These are phyloP conservation scores for Rubus parviflorus DNA, from an alignment of 306 rosid species.

Conservation along the genomic window DNA sequence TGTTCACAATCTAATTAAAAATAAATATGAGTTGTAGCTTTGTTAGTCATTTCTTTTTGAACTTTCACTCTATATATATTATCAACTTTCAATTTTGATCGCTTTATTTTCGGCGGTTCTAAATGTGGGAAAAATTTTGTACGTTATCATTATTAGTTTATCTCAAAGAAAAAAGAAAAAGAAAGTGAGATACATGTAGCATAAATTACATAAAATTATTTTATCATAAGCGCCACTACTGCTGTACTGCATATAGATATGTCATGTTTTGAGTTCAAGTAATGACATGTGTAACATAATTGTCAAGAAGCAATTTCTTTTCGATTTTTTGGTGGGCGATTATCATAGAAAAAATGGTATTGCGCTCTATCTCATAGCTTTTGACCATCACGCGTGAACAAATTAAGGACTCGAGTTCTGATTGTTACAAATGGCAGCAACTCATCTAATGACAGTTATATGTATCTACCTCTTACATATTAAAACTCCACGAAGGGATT, in stretches of 20 bases:
- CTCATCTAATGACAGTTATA: slow-evolving; percentile 34
- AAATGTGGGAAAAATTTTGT: not conserved
- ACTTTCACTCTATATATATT: no score
- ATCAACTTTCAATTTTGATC: no score
- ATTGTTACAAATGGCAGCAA: slow-evolving; percentile 39
- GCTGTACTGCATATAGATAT: not conserved
- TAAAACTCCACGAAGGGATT: slow-evolving; percentile 1
- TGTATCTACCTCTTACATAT: slow-evolving; percentile 34
- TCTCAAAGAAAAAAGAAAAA: not conserved
- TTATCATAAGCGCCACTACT: not conserved
- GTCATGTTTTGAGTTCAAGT: slow-evolving; percentile 1
- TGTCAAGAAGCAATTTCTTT: not conserved
- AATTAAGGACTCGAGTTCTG: slow-evolving; percentile 1
- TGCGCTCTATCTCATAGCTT: slow-evolving; percentile 70
- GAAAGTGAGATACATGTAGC: not conserved
- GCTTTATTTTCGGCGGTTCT: not conserved
- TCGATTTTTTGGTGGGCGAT: slow-evolving; percentile 21
- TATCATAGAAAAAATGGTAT: slow-evolving; percentile 32
- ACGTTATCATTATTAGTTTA: not conserved
- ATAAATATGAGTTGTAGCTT: not conserved
- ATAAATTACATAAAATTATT: not conserved
- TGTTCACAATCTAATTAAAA: no score
- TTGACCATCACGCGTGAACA: slow-evolving; percentile 53
- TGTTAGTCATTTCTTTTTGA: no score
- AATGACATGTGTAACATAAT: slow-evolving; percentile 6